Evolutionary conservation across 2,329 filamentous ascomycete genomes (phyloP), one percentile per base, ranked within the genome.

Genomic region (Periconia digitata): DNA sequence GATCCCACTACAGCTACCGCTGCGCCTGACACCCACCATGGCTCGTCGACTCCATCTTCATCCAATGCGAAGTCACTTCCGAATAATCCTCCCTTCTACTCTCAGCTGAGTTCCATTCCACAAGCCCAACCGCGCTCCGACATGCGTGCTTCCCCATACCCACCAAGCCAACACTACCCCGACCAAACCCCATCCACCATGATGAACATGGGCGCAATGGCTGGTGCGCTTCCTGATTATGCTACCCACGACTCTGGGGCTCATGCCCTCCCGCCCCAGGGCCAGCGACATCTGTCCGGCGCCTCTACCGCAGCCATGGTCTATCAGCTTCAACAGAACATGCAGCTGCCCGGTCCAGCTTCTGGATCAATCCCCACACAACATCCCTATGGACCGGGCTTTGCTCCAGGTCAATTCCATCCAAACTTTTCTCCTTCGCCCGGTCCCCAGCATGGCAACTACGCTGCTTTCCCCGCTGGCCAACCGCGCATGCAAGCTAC

Each of bases 231-330:
- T 13, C 71, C 71, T 39, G 68, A 72, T 2, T 72, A 69, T 43
- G 41, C 50, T 16, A 52, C 64, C 13, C 43, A 49, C 18, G 61
- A 68, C 18, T 51, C 58, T 24, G 41, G 54, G 12, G 55, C 51
- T 23, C 40, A 52, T 23, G 62, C 65, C 24, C 20, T 47, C 22
- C 57, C 58, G 34, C 63, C 63, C 22, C 56, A 58, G 15, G 48
- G 56, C 44, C 68, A 70, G 43, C 63, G 64, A 34, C 57, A 62
- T n/a, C 47, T 72, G 13, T 66, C 70, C 24, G 68, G 70, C 29
- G 66, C 70, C 34, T 72, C 72, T 6, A 64, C 69, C 40, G 68
- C 72, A 20, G 71, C 71, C 8, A 47, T 72, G n/a, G 67, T 69
- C 32, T 74, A 73, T 40, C 71, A 73, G 34, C 56, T 71, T 12